Evolutionary conservation across 805 yeast genomes (phyloP).

Genomic region (Zygoascus bituminiphila): DNA sequence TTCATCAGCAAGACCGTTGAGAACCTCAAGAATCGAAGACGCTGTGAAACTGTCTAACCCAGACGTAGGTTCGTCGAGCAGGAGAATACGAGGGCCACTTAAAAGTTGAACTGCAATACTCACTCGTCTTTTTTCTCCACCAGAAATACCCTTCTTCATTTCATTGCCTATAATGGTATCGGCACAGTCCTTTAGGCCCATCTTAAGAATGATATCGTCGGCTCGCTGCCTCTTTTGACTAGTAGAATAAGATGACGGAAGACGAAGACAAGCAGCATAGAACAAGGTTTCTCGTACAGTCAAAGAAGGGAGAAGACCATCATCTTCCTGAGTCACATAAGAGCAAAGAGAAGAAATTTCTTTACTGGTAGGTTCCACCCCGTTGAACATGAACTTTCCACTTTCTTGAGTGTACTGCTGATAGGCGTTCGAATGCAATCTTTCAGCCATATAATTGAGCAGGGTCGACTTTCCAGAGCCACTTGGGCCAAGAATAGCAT

Average conservation of each 20-base stretch:
- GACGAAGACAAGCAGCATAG: constrained; percentile 62
- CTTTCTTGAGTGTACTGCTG: constrained; percentile 25
- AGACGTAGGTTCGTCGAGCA: constrained; percentile 84
- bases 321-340: constrained; percentile 77
- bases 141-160: constrained; percentile 55
- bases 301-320: constrained; percentile 55
- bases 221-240: constrained; percentile 43
- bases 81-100: constrained; percentile 59
- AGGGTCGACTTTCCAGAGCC: constrained; percentile 73
- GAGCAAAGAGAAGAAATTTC: constrained; percentile 46
- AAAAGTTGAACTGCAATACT: constrained; percentile 74
- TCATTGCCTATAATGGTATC: constrained; percentile 62
- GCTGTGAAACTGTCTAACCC: constrained; percentile 81
- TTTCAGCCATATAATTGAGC: constrained; percentile 52
- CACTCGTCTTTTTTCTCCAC: constrained; percentile 77
- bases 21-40: constrained; percentile 51
- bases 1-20: constrained; percentile 45
- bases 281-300: constrained; percentile 72
- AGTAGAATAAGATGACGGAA: constrained; percentile 35
- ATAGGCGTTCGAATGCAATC: constrained; percentile 36
- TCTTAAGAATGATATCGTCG: constrained; percentile 49
- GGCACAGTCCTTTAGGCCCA: constrained; percentile 69
- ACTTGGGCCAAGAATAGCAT: constrained; percentile 75
- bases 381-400: constrained; percentile 42
- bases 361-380: constrained; percentile 28